Evolutionary conservation across 257 asterid genomes (phyloP), one percentile per base, ranked within the genome.

Genomic region (Plantago ovata): DNA sequence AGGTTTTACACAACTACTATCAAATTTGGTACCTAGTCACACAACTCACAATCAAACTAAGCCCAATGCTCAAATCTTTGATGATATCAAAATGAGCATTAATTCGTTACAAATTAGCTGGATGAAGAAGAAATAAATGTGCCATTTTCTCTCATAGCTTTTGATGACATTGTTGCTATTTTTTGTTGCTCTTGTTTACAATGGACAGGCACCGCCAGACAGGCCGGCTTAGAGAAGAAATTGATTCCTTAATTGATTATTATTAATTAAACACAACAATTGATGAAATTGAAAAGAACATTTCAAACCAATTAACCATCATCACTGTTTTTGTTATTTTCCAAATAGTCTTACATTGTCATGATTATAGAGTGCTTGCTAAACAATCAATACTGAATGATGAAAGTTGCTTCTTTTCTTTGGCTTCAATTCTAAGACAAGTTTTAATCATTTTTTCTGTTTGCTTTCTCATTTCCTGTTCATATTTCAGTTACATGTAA

Each of bases 341-440:
- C 13, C 14, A 11, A 11, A 42, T 42, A 42, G 15, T 42, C 36
- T 42, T 11, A 42, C 15, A n/a, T 10, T 41, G 46, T 53, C 58
- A 53, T 53, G 15, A 53, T 53, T 23, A 32, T 53, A 0, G 39
- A 53, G 58, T 53, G 10, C 14, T 53, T 53, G 10, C 14, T 53
- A 53, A 53, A 49, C 59, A 53, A 53, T 53, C 32, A 2, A 32
- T 32, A 9, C n/a, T 53, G 59, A 53, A 53, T 28, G 42, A n/a
- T 53, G 59, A n/a, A 53, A 53, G 24, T 15, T 53, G 42, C 13
- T 53, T 7, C 9, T 53, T n/a, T 53, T 53, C n/a, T n/a, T n/a
- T 32, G 14, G 44, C 59, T 53, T 53, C 42, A 53, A 33, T 18
- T 53, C 59, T 53, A 53, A 53, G 15, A 53, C 59, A 32, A n/a